These are phyloP conservation scores for Pythium brassicae DNA, from an alignment of 352 stramenopile genomes.

Conservation along the genomic window DNA sequence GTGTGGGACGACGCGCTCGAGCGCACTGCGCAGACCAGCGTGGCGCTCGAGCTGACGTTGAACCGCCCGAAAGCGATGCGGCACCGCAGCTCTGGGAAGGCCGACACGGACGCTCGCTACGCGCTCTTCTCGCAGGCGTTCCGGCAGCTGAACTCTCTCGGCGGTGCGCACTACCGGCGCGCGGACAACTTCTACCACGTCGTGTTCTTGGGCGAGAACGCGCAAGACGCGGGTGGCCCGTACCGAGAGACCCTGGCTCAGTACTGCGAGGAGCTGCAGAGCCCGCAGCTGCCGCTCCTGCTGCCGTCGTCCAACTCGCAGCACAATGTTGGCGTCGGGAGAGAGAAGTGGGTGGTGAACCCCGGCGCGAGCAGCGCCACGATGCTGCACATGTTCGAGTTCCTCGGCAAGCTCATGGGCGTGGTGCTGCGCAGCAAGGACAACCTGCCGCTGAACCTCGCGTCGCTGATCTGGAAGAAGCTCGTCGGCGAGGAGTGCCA, in stretches of 20 bases:
- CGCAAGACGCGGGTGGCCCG: constrained; percentile 78
- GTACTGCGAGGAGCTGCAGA: constrained; percentile 82
- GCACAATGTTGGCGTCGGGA: constrained; percentile 83
- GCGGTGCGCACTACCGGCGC: constrained; percentile 63
- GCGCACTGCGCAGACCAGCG: constrained; percentile 37
- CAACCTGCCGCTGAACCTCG: constrained; percentile 85
- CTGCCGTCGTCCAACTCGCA: constrained; percentile 85
- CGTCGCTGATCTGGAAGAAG: constrained; percentile 87
- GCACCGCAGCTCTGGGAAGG: constrained; percentile 49
- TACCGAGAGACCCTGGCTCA: constrained; percentile 85
- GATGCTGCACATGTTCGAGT: constrained; percentile 83
- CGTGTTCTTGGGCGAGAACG: constrained; percentile 83
- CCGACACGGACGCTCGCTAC: constrained; percentile 57
- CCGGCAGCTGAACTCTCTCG: constrained; percentile 62
- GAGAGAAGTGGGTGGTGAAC: constrained; percentile 90
- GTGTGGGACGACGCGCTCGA: constrained; percentile 69
- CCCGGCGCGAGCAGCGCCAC: constrained; percentile 47
- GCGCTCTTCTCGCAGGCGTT: constrained; percentile 85
- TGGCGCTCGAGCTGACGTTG: constrained; percentile 65
- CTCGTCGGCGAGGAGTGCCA: constrained; percentile 69
- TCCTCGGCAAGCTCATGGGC: constrained; percentile 92
- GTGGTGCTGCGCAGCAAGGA: constrained; percentile 83
- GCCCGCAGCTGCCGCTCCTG: constrained; percentile 81
- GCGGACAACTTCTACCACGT: constrained; percentile 77
- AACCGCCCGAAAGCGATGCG: constrained; percentile 83